Base-by-base conservation (phyloP, 2,329 filamentous ascomycete species). In the Plenodomus tracheiphilus region DNA sequence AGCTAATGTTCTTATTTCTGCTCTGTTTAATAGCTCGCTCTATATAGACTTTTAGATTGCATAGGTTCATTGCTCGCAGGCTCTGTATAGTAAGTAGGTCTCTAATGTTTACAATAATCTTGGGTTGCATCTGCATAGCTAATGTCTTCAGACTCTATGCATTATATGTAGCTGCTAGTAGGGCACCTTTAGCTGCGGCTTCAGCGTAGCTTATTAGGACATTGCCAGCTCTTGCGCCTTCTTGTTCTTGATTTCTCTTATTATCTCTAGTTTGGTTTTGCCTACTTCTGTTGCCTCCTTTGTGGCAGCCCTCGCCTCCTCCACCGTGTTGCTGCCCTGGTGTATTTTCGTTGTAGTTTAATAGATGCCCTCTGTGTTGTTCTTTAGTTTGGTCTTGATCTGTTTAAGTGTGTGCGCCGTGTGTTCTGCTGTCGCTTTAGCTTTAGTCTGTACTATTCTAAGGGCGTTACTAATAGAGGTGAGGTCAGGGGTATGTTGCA, bases 1-100 rank as follows among this genome's bases (percentile, higher is more conserved):
- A 13, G 11, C 50, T 49, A n/a, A 59, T 52, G 34, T 62, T 51
- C 48, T 53, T 36, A 22, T 62, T 59, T 18, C 53, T 46, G 44
- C 56, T 54, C 16, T 61, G 39, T 28, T 49, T 39, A 19, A 53
- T 57, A 18, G 56, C 51, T 44, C 46, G 47, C 20, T 61, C 35
- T 9, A 61, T 43, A 50, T 59, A 39, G 21, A 40, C 30, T 43
- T 59, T 61, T 11, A 54, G 38, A 20, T 56, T 56, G 11, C 47
- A 25, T 1, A 42, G 38, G 28, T 57, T 60, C 37, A n/a, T n/a
- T n/a, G n/a, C n/a, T n/a, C n/a, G n/a, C n/a, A n/a, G n/a, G n/a
- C n/a, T n/a, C n/a, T n/a, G n/a, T n/a, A n/a, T n/a, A n/a, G n/a
- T n/a, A n/a, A n/a, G n/a, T n/a, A n/a, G n/a, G n/a, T n/a, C n/a